These are phyloP conservation scores for Jacaranda copaia DNA, from an alignment of 257 asterid genomes.

Conservation along the genomic window DNA sequence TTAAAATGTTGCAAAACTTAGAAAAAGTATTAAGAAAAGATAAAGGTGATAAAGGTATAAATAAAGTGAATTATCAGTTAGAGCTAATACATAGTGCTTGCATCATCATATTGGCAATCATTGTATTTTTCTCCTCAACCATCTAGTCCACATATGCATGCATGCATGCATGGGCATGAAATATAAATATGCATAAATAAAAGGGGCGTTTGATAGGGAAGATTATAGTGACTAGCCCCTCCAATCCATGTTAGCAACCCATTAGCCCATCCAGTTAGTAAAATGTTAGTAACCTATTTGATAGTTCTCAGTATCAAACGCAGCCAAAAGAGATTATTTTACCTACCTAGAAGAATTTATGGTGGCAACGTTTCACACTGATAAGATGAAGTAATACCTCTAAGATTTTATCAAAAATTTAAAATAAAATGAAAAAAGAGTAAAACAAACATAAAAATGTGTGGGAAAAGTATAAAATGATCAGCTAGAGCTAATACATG, in stretches of 20 bases:
- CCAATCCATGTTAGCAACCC: too few species aligned
- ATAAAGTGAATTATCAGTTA: slow-evolving; percentile 44
- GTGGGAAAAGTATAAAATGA: slow-evolving; percentile 38
- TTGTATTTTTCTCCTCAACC: slow-evolving; percentile 1
- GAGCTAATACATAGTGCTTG: slow-evolving; percentile 47
- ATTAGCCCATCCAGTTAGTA: too few species aligned
- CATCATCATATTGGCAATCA: slow-evolving; percentile 47
- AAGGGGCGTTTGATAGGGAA: too few species aligned
- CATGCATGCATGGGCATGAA: too few species aligned
- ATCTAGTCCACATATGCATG: neutral
- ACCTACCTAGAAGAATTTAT: too few species aligned
- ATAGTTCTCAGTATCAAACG: too few species aligned
- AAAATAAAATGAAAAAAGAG: neutral
- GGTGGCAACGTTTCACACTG: neutral
- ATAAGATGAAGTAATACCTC: neutral
- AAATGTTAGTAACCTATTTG: too few species aligned
- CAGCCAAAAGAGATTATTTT: too few species aligned
- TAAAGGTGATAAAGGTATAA: neutral
- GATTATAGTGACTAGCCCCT: too few species aligned
- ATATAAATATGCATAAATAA: neutral
- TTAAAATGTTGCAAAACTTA: neutral
- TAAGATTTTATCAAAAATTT: neutral
- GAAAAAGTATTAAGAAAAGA: neutral
- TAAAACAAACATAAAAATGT: neutral
- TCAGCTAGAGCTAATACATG: slow-evolving; percentile 85